Evolutionary conservation across 2,329 filamentous ascomycete species (phyloP), one percentile per base, ranked within the genome.

Genomic region (Coniochaeta pulveracea): DNA sequence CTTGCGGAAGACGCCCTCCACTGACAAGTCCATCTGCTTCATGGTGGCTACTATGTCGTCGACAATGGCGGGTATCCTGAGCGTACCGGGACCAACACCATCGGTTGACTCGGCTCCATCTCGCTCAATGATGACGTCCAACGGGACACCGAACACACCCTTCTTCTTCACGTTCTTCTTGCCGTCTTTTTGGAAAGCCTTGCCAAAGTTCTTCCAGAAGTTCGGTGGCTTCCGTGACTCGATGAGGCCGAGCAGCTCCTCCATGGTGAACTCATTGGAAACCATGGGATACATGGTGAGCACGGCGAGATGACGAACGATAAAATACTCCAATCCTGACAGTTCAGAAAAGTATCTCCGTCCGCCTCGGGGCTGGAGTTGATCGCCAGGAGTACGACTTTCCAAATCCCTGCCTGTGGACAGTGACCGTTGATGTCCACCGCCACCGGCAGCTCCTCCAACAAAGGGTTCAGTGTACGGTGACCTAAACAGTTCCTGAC

Each of bases 1-100:
- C 69, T 98, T 98, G 46, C 91, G 79, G 73, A 98, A 98, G 15
- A 98, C 88, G 47, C 91, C 91, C 57, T 98, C 91, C 2, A 98
- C 85, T 2, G 89, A 96, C 63, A 98, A 86, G 55, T 98, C 91
- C 85, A 98, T 96, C 57, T 89, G 91, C 47, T 88, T 79, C 85
- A 98, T 94, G 10, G 88, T 86, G 4, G 84, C 82, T 23, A 98
- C 80, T 31, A 89, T 79, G 52, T 95, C 89, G 49, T 96, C 89
- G n/a, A 98, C 72, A 34, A 98, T 68, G n/a, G 85, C 83, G 3
- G 91, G 91, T 26, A 98, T 85, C 34, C 85, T 81, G 36, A 98
- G 67, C 10, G 85, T 81, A 12, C 88, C 89, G 9, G 91, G 88
- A 1, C 91, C 91, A 40, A 98, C 85, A 22, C 91, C 91, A 52